Percentiles rank a stretch among this genome's conserved stretches.
phyloP scores from a whole-genome alignment of 139 green algal species.

The Chlamydomonas sp. region DNA sequence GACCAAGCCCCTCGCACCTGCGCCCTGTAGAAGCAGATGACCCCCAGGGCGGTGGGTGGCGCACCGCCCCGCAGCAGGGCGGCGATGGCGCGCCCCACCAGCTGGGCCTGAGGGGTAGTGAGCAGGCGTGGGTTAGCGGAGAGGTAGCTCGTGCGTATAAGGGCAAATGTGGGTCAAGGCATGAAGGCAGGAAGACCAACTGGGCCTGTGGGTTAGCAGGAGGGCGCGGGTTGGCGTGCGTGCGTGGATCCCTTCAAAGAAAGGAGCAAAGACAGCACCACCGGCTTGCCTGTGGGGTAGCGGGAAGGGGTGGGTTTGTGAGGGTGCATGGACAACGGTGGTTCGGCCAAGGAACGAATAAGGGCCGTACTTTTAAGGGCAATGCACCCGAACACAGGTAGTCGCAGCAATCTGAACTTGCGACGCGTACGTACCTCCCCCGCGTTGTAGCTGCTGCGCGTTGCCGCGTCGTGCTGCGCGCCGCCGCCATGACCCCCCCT shows the following conservation, averaged over 20 bases:
- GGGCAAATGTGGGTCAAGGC: no score
- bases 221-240: no score
- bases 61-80: constrained; percentile 47
- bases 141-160: no score
- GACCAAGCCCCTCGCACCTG: constrained; percentile 53
- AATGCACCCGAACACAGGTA: constrained; percentile 55
- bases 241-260: no score
- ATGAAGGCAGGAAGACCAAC: no score
- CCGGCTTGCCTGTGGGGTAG: no score
- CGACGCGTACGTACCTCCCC: constrained; percentile 49
- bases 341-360: neutral
- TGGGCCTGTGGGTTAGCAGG: no score
- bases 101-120: constrained; percentile 33
- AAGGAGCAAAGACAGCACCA: no score
- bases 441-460: constrained; percentile 65
- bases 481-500: constrained; percentile 4
- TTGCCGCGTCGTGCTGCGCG: constrained; percentile 23
- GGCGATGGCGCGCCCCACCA: constrained; percentile 53
- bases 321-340: no score
- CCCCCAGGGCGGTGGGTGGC: constrained; percentile 51
- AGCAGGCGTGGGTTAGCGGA: no score
- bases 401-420: constrained; percentile 36
- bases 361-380: neutral
- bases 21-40: constrained; percentile 88
- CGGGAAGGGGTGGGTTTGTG: no score